These are phyloP conservation scores for Periglandula ipomoeae DNA, from an alignment of 2,329 filamentous ascomycete genomes.

Conservation along the genomic window DNA sequence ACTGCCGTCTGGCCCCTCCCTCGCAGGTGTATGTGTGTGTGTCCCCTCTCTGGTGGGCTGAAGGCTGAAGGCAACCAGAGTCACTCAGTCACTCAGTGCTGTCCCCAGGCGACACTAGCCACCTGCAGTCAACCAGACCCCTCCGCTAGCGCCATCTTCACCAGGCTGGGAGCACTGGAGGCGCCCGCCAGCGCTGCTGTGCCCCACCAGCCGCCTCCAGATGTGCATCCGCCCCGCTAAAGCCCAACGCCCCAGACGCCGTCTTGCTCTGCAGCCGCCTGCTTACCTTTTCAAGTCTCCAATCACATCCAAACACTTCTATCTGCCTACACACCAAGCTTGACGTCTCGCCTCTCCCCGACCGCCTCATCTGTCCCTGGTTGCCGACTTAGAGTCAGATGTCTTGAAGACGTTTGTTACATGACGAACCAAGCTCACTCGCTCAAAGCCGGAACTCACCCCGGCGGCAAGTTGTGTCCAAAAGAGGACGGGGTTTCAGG, in stretches of 20 bases:
- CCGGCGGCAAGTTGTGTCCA: not conserved
- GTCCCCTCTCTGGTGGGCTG: too few species aligned
- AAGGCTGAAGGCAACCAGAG: too few species aligned
- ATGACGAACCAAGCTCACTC: not conserved
- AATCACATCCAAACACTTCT: not conserved
- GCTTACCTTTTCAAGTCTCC: not conserved
- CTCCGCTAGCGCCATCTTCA: too few species aligned
- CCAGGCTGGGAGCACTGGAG: too few species aligned
- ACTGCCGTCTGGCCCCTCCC: too few species aligned
- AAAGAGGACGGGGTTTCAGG: not conserved
- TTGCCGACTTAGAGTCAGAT: not conserved
- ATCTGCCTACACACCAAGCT: too few species aligned
- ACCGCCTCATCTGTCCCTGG: not conserved
- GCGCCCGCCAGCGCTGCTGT: not conserved
- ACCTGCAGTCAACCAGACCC: too few species aligned
- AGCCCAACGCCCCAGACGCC: not conserved
- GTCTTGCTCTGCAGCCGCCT: not conserved
- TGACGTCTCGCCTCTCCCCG: not conserved
- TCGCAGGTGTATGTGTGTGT: too few species aligned
- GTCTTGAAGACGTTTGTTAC: not conserved
- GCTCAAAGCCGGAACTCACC: not conserved
- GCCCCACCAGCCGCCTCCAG: not conserved
- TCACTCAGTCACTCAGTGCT: too few species aligned
- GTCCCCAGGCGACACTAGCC: too few species aligned
- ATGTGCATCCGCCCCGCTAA: slow-evolving; percentile 7